phyloP scores from a whole-genome alignment of 177 flowering plant genomes.

The Vitis hybrid region DNA sequence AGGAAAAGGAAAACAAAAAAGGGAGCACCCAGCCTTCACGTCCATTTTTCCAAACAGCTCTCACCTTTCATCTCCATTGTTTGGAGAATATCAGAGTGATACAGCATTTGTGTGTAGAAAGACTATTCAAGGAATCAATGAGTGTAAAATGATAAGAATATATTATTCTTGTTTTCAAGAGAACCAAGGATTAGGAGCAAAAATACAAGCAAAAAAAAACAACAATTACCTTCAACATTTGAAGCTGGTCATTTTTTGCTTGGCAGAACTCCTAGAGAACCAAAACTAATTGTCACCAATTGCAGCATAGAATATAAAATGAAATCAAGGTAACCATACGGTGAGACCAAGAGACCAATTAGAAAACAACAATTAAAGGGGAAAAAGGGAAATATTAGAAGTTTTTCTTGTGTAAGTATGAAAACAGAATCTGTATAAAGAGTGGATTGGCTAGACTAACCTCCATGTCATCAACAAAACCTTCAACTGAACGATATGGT shows the following conservation, averaged over 20 bases:
- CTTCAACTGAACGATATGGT: slow-evolving; percentile 91
- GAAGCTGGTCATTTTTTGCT: slow-evolving; percentile 41
- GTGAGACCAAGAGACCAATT: background rate
- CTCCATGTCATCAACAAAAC: slow-evolving; percentile 82
- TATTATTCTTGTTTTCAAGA: background rate
- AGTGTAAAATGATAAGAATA: too few relatives aligned
- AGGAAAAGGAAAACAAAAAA: too few relatives aligned
- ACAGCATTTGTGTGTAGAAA: too few relatives aligned
- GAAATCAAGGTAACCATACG: background rate
- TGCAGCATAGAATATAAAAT: background rate
- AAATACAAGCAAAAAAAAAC: background rate
- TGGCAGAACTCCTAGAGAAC: slow-evolving; percentile 60
- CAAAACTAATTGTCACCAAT: slow-evolving; percentile 16
- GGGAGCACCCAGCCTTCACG: too few relatives aligned
- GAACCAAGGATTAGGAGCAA: background rate
- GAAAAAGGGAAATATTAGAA: background rate
- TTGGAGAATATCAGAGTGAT: too few relatives aligned
- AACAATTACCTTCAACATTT: slow-evolving; percentile 51
- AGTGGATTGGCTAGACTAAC: slow-evolving; percentile 35
- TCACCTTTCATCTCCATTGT: too few relatives aligned
- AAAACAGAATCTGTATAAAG: background rate
- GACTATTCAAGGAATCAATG: too few relatives aligned
- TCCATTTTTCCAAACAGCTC: too few relatives aligned
- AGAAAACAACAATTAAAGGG: background rate
- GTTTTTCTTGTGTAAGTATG: background rate